A percentile compares a stretch with the other conserved stretches of the same genome.
These are phyloP conservation scores for Besnoitia besnoiti DNA, from an alignment of 169 alveolate species.

Conservation along the genomic window DNA sequence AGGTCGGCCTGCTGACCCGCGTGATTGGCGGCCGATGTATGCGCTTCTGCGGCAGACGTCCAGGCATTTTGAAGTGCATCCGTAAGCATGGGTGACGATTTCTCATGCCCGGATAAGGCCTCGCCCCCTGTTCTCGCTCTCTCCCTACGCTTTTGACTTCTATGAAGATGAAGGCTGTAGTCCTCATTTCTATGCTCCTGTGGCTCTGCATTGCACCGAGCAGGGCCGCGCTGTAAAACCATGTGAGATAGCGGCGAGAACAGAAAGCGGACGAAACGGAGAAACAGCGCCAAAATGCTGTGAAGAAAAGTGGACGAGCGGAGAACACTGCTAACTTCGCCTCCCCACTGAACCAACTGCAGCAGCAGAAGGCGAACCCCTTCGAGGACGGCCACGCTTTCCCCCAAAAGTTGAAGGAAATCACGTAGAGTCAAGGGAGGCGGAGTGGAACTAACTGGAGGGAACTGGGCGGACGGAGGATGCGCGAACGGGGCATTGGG, in stretches of 20 bases:
- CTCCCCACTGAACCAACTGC: slow-evolving; percentile 60
- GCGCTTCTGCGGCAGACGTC: not conserved
- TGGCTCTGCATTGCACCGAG: not conserved
- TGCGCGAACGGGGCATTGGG: too few species aligned
- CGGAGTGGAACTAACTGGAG: not conserved
- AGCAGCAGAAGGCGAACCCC: slow-evolving; percentile 33
- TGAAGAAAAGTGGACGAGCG: slow-evolving; percentile 12
- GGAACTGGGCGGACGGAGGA: not conserved
- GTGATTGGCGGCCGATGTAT: too few species aligned
- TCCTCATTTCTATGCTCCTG: too few species aligned
- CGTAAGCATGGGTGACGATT: not conserved
- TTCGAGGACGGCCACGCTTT: slow-evolving; percentile 54
- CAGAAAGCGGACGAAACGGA: not conserved
- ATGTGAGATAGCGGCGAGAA: not conserved
- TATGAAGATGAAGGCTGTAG: too few species aligned
- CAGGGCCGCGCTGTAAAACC: not conserved
- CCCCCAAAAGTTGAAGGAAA: slow-evolving; percentile 37
- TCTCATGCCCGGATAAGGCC: not conserved
- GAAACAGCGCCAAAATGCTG: not conserved
- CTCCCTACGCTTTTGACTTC: too few species aligned
- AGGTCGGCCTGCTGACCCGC: too few species aligned
- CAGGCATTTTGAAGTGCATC: not conserved
- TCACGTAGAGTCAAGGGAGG: slow-evolving; percentile 36
- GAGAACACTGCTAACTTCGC: slow-evolving; percentile 13
- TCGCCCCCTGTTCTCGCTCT: too few species aligned